phyloP scores from a whole-genome alignment of 495 filamentous ascomycete species.

The Penicillium bialowiezense region DNA sequence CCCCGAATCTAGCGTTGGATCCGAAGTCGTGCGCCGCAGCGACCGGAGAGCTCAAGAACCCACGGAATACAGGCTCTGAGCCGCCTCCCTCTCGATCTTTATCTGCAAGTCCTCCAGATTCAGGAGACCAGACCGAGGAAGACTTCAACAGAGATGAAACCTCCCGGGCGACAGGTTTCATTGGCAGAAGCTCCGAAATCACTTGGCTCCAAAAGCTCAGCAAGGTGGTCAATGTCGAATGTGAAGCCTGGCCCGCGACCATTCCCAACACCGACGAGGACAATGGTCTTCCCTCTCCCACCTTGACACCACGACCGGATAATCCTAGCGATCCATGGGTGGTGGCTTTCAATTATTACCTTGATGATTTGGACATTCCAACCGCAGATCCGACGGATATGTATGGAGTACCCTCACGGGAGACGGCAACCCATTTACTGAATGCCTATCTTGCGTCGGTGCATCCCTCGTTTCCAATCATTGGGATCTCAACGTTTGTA shows the following conservation, averaged over 20 bases:
- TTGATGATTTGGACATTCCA: constrained; percentile 51
- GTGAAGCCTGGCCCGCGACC: constrained; percentile 18
- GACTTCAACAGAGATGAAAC: constrained; percentile 54
- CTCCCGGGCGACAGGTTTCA: constrained; percentile 49
- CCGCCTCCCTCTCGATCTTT: constrained; percentile 22
- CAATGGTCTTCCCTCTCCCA: constrained; percentile 26
- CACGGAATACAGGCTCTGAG: constrained; percentile 19
- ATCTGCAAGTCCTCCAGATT: constrained; percentile 45
- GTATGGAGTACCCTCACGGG: constrained; percentile 47
- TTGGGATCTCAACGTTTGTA: constrained; percentile 54
- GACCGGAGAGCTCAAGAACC: constrained; percentile 11
- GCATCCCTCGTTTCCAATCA: constrained; percentile 59
- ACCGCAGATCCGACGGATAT: constrained; percentile 43
- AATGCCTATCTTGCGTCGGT: constrained; percentile 57
- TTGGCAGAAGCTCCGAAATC: constrained; percentile 60
- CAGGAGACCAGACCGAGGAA: constrained; percentile 54
- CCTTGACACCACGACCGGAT: constrained; percentile 24
- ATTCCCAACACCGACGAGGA: constrained; percentile 18
- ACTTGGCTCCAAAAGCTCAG: constrained; percentile 53
- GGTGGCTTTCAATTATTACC: constrained; percentile 41
- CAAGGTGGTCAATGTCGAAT: constrained; percentile 33
- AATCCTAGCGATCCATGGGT: constrained; percentile 26
- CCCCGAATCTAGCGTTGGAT: constrained; percentile 19
- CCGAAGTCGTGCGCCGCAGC: constrained; percentile 8
- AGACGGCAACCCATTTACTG: constrained; percentile 52